Evolutionary conservation across 441 rosid genomes (phyloP), one percentile per base, ranked within the genome.

Genomic region (Viola pubescens): DNA sequence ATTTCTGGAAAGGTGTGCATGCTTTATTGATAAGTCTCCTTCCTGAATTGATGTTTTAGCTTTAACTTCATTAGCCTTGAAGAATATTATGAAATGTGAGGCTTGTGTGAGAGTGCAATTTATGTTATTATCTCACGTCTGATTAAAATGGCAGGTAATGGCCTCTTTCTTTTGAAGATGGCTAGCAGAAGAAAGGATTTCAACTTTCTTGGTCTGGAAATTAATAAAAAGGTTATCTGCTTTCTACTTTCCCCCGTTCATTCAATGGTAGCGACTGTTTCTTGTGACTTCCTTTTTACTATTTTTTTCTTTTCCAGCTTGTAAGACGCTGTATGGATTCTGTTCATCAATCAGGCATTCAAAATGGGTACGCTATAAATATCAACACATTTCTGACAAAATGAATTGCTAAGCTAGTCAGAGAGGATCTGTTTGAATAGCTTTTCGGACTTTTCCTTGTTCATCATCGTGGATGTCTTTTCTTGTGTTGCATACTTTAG

Each of bases 151-250:
- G 59, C 70, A 84, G 90, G 90, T 68, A 81, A 78, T 63, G 91
- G 88, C 57, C 40, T 79, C 64, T 87, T 84, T 71, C 76, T 87
- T 60, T 59, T 79, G 65, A 85, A 73, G 62, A 84, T 87, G 94
- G 81, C 88, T 73, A 58, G 67, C 64, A 79, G 70, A 60, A 74
- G 80, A 67, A 73, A 66, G 59, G 84, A 78, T 69, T 68, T 81
- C 13, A 87, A 87, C 70, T 84, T 82, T 78, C 94, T 87, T 52
- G 94, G 91, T 63, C 53, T 84, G 38, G 90, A 87, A 80, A 79
- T 78, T 11, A 84, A 87, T 56, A 77, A 65, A 68, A 87, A 81
- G 90, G 94, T 84, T 40, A 56, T 61, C 3, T 58, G 39, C 50
- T 62, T 46, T 19, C 57, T 50, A 26, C 46, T 10, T 16, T 55